These are phyloP conservation scores for Pontederia paniculata DNA, from an alignment of 176 grass and related monocot species.

Conservation along the genomic window DNA sequence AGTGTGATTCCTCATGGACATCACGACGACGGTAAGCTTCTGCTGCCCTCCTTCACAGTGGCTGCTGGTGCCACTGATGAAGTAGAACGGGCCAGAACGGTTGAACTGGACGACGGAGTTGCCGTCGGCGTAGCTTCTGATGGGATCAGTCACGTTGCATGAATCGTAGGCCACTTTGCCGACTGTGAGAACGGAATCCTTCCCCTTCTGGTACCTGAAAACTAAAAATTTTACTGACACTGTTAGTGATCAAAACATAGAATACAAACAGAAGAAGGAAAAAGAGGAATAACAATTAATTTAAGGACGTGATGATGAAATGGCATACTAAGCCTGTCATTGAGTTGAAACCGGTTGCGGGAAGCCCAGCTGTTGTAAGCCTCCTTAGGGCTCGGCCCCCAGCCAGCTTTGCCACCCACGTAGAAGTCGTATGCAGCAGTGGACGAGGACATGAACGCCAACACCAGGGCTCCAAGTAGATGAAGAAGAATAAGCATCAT, in stretches of 20 bases:
- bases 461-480: too few relatives aligned
- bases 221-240: conserved; percentile 16
- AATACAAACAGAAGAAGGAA: background rate
- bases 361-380: background rate
- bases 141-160: conserved; percentile 39
- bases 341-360: conserved; percentile 1
- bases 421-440: background rate
- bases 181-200: conserved; percentile 56
- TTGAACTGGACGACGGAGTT: conserved; percentile 28
- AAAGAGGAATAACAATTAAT: background rate
- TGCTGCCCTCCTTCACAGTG: conserved; percentile 38
- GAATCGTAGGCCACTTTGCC: conserved; percentile 37
- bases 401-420: background rate
- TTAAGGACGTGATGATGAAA: background rate
- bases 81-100: conserved; percentile 40
- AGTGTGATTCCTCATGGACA: conserved; percentile 32
- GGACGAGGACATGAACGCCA: background rate
- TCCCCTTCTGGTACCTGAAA: conserved; percentile 43
- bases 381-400: background rate
- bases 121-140: conserved; percentile 29
- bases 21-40: conserved; percentile 44
- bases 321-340: background rate
- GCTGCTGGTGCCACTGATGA: conserved; percentile 46
- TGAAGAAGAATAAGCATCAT: too few relatives aligned
- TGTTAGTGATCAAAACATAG: background rate